A percentile compares a stretch with the other conserved stretches of the same genome.
Evolutionary conservation across 495 filamentous ascomycete species (phyloP).

Genomic region (Clavariopsis aquatica): DNA sequence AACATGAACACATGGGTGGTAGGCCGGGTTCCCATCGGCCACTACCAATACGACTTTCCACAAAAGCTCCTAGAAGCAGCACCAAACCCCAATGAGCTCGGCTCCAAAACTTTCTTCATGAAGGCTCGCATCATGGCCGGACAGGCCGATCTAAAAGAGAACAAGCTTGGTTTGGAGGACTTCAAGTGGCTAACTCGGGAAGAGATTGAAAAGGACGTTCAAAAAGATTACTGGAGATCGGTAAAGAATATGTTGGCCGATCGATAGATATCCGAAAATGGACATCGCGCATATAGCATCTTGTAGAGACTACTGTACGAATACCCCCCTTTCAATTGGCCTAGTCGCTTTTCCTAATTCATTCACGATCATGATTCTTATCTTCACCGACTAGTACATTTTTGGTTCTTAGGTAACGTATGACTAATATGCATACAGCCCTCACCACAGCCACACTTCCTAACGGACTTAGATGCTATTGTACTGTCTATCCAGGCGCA

Average conservation of each 20-base stretch:
- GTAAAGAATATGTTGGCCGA: conserved; percentile 81
- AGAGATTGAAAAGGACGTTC: conserved; percentile 69
- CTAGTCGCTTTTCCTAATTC: background rate
- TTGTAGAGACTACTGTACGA: conserved; percentile 19
- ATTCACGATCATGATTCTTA: too few species aligned
- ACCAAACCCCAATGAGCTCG: conserved; percentile 40
- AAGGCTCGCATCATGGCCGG: conserved; percentile 95
- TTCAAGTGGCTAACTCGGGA: conserved; percentile 92
- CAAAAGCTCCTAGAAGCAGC: conserved; percentile 48
- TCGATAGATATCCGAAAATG: conserved; percentile 47
- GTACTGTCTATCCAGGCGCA: background rate
- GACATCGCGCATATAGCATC: background rate
- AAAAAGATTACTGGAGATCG: conserved; percentile 64
- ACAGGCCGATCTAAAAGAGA: conserved; percentile 77
- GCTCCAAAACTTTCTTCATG: conserved; percentile 91
- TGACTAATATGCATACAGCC: too few species aligned
- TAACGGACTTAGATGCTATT: background rate
- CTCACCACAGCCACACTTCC: too few species aligned
- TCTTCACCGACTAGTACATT: too few species aligned
- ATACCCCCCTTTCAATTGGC: background rate
- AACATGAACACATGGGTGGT: conserved; percentile 99
- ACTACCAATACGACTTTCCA: conserved; percentile 59
- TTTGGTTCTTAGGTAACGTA: too few species aligned
- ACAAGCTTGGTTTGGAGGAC: conserved; percentile 70
- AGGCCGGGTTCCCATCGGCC: conserved; percentile 84